Base-by-base conservation (phyloP, 139 green algal genomes). In the Yamagishiella unicocca region DNA sequence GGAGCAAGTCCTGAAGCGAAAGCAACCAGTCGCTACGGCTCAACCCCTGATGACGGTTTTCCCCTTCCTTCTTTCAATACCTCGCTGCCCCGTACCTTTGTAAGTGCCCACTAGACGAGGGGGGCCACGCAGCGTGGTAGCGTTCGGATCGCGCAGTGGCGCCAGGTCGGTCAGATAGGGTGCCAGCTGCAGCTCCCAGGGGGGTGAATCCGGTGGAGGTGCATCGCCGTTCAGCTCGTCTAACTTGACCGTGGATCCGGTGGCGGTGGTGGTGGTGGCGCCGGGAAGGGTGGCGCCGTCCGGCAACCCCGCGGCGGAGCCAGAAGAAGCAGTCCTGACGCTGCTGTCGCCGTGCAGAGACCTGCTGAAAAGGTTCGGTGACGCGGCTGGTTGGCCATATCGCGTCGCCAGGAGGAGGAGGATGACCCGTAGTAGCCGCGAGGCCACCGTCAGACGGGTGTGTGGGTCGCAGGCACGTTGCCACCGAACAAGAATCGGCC, bases 141-240 rank as follows among this genome's bases (percentile, higher is more conserved):
- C 33, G 43, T 86, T 86, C 31, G 43, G n/a, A 1, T 53, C 43
- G 21, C 35, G 80, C 25, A 21, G 40, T 12, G 80, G 62, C 19
- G 40, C 50, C 43, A 86, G 19, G 17, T 55, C 43, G 1, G 9
- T 0, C 6, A 86, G 40, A 1, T 38, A 45, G 2, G 43, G 38
- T 0, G 80, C 80, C 8, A 86, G 43, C 55, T 53, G 38, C 21
- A 78, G 38, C 43, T 78, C 62, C 80, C 80, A 86, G 0, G 42
- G 37, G 25, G 66, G 31, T 1, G 66, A 43, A 19, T 21, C 31
- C 66, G 9, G 62, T 12, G 62, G 2, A 40, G 62, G 62, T 37
- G n/a, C 62, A n/a, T n/a, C n/a, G n/a, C n/a, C n/a, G n/a, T n/a
- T n/a, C n/a, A n/a, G n/a, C n/a, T n/a, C n/a, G n/a, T n/a, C n/a